Conservation (phyloP, 2,329 filamentous ascomycete species). For the Neofusicoccum umdonicola region DNA sequence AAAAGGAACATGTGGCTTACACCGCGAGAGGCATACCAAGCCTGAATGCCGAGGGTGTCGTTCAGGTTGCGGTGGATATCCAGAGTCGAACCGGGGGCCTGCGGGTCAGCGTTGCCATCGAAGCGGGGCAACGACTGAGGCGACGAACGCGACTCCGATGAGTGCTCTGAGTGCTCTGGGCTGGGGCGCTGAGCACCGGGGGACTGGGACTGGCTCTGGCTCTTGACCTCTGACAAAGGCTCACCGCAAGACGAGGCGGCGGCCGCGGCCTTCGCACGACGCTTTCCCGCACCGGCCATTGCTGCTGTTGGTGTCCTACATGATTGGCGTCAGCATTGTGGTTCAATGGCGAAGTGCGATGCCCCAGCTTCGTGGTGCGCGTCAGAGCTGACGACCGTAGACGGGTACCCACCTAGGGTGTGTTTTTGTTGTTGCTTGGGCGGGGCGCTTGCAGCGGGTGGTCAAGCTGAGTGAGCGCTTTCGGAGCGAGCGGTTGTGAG, state of each 20-base stretch:
- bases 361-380: background rate
- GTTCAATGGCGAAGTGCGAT: background rate
- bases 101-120: constrained; percentile 37
- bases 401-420: background rate
- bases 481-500: background rate
- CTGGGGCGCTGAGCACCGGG: constrained; percentile 13
- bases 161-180: background rate
- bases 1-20: constrained; percentile 24
- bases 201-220: background rate
- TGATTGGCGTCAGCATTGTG: background rate
- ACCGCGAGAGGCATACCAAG: constrained; percentile 37
- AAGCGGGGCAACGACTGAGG: constrained; percentile 30
- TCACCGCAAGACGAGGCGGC: constrained; percentile 27
- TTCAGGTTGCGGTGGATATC: constrained; percentile 33
- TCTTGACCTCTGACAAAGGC: background rate
- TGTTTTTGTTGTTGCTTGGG: background rate
- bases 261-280: constrained; percentile 31
- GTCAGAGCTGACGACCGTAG: background rate
- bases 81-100: background rate
- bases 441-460: background rate
- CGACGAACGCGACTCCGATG: constrained; percentile 22
- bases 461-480: background rate
- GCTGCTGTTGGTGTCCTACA: background rate
- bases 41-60: constrained; percentile 34
- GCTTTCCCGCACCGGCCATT: constrained; percentile 41